Evolutionary conservation across 1,284 basidiomycete genomes (phyloP).

Genomic region (Salmacisia buchloeana): DNA sequence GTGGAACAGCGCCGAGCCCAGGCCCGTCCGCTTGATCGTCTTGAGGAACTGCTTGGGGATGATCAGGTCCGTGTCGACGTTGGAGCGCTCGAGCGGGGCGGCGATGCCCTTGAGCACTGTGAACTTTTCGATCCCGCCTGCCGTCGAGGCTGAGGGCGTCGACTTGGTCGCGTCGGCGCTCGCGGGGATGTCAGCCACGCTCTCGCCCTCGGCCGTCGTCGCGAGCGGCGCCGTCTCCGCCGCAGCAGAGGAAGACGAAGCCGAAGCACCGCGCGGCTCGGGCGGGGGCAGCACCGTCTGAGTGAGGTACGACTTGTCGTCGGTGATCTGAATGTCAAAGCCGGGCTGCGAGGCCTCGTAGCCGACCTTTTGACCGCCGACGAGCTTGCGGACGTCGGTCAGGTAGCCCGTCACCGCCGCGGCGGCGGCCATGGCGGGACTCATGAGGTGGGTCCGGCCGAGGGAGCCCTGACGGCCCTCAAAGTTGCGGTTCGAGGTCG

Average conservation of each 20-base stretch:
- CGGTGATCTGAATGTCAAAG: slow-evolving; percentile 36
- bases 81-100: slow-evolving; percentile 43
- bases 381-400: slow-evolving; percentile 47
- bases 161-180: slow-evolving; percentile 1
- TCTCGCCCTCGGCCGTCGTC: not conserved
- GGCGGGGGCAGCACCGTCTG: slow-evolving; percentile 23
- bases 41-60: slow-evolving; percentile 50
- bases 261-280: slow-evolving; percentile 11
- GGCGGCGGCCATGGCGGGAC: slow-evolving; percentile 48
- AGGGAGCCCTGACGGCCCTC: slow-evolving; percentile 48
- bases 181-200: not conserved
- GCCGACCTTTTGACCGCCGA: slow-evolving; percentile 24
- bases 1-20: slow-evolving; percentile 45
- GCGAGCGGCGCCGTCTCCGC: slow-evolving; percentile 17
- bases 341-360: slow-evolving; percentile 28
- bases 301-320: slow-evolving; percentile 38
- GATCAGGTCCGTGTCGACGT: slow-evolving; percentile 49
- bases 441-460: slow-evolving; percentile 48
- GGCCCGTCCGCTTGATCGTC: slow-evolving; percentile 48
- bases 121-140: slow-evolving; percentile 41
- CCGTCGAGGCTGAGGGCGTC: slow-evolving; percentile 8
- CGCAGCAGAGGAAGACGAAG: not conserved
- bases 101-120: slow-evolving; percentile 43
- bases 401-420: slow-evolving; percentile 47
- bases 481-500: slow-evolving; percentile 51